phyloP scores from a whole-genome alignment of 164 flowering plant species.

The Nymphaea thermarum region DNA sequence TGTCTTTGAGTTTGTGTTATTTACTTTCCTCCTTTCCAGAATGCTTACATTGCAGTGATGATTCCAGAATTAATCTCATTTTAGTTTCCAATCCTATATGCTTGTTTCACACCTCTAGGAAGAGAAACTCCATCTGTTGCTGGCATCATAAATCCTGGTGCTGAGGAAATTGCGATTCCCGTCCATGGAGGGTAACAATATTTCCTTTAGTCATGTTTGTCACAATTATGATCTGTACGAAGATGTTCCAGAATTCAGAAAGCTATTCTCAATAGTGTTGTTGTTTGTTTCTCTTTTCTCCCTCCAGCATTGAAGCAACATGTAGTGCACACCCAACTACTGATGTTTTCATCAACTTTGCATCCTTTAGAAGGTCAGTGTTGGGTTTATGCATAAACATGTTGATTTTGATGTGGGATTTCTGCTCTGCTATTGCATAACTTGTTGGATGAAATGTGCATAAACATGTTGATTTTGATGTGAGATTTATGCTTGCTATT shows the following conservation, averaged over 20 bases:
- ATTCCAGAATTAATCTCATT: neutral
- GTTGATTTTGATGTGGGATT: too few species aligned
- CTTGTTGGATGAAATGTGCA: too few species aligned
- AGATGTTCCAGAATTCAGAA: neutral
- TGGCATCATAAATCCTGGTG: slow-evolving; percentile 89
- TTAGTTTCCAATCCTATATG: neutral
- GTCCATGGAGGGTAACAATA: slow-evolving; percentile 68
- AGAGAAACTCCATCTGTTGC: slow-evolving; percentile 99
- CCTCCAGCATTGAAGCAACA: slow-evolving; percentile 82
- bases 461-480: too few species aligned
- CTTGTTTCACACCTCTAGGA: slow-evolving; percentile 27
- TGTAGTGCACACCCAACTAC: slow-evolving; percentile 96
- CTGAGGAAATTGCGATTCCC: slow-evolving; percentile 98
- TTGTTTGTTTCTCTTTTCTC: neutral
- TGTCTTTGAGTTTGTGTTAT: slow-evolving; percentile 4
- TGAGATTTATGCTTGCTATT: too few species aligned
- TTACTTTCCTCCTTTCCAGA: slow-evolving; percentile 25
- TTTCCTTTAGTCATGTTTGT: neutral
- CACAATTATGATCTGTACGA: too few species aligned
- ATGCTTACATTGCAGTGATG: too few species aligned
- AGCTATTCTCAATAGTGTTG: neutral
- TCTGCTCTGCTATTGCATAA: too few species aligned
- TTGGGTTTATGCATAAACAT: neutral
- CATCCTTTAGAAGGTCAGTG: slow-evolving; percentile 81
- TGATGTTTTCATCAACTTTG: slow-evolving; percentile 96